These are phyloP conservation scores for Penicillium fimorum DNA, from an alignment of 495 filamentous ascomycete species.

Conservation along the genomic window DNA sequence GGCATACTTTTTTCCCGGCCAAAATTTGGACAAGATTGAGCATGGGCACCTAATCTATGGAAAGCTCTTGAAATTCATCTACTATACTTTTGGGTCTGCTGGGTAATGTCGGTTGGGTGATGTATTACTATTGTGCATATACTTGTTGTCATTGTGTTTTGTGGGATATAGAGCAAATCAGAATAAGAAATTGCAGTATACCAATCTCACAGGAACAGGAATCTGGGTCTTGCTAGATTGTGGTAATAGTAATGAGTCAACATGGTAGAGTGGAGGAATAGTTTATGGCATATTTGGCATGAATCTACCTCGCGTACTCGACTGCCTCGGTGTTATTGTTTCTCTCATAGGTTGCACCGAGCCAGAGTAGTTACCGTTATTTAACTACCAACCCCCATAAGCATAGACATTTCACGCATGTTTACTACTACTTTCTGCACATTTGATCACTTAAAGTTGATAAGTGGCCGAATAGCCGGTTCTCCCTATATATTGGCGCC, in stretches of 20 bases:
- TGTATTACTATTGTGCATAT: conserved; percentile 45
- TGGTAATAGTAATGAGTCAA: neutral
- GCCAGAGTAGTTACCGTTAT: too few species aligned
- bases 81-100: conserved; percentile 3
- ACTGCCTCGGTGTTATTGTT: too few species aligned
- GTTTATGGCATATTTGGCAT: neutral
- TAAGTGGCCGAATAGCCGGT: too few species aligned
- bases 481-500: too few species aligned
- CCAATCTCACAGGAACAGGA: too few species aligned
- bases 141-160: conserved; percentile 23
- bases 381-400: too few species aligned
- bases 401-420: too few species aligned
- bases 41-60: neutral
- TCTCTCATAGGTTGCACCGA: too few species aligned
- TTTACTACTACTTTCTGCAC: too few species aligned
- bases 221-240: neutral
- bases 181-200: conserved; percentile 18
- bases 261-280: neutral
- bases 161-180: conserved; percentile 25
- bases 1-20: neutral
- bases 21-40: conserved; percentile 1
- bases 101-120: conserved; percentile 13
- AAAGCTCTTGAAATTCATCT: conserved; percentile 1
- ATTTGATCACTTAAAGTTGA: too few species aligned
- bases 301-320: too few species aligned